Evolutionary conservation across 495 filamentous ascomycete species (phyloP), one percentile per base, ranked within the genome.

Genomic region (Bryoglossum gracile): DNA sequence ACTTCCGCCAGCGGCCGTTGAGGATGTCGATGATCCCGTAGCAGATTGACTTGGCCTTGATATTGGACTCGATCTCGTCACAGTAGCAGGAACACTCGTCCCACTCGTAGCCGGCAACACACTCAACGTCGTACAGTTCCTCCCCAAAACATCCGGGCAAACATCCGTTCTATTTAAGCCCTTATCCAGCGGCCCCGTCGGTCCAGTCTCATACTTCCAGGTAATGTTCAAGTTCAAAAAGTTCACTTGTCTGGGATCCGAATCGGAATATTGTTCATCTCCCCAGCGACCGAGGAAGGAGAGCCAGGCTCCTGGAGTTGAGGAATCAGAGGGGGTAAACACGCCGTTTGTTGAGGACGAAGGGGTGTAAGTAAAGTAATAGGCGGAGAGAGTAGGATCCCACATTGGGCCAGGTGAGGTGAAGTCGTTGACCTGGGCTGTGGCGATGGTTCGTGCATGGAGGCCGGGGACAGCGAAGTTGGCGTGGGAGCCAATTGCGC

Each of bases 211-310:
- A 41, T 68, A 79, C 48, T 71, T 70, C 4, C 68, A 67, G 26
- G 79, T 71, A 36, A 80, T 61, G 14, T 65, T 56, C n/a, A 13
- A 19, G 14, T 23, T 21, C 16, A 22, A 14, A 46, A 47, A 58
- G 43, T 67, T 65, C 3, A 30, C 41, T 42, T 77, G 74, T 25
- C 63, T 51, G n/a, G 51, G 46, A 26, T 70, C 66, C 9, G 54
- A 61, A 32, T 66, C 67, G 0, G 68, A 69, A 49, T 78, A 74
- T 46, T 75, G 66, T 46, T 78, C 63, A 48, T 83, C 76, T 0
- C 79, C 79, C 79, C 78, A 83, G 22, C 61, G 51, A 0, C 79
- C 79, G 26, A 70, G 58, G 56, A 71, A 82, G 30, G 69, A 44
- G 34, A 82, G 56, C 71, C 71, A 82, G 24, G 18, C 23, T 16